phyloP scores from a whole-genome alignment of 78 protist species.

The Monosiga brevicollis region DNA sequence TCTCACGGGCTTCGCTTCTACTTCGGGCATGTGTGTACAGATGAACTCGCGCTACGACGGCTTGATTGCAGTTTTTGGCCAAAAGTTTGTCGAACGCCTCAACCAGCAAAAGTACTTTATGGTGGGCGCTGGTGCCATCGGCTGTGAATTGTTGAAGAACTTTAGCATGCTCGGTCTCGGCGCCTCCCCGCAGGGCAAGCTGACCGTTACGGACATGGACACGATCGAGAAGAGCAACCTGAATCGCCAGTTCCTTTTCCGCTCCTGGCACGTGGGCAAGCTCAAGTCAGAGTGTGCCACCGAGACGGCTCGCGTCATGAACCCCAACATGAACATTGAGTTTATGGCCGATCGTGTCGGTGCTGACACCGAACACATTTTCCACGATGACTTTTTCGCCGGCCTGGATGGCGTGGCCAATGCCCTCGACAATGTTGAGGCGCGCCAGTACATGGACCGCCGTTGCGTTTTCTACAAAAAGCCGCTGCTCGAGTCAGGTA shows the following conservation, averaged over 20 bases:
- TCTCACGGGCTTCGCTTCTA: no score
- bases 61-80: slow-evolving; percentile 81
- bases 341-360: slow-evolving; percentile 66
- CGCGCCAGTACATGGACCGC: slow-evolving; percentile 84
- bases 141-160: slow-evolving; percentile 94
- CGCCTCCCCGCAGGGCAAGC: slow-evolving; percentile 40
- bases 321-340: slow-evolving; percentile 67
- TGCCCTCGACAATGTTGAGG: slow-evolving; percentile 92
- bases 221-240: slow-evolving; percentile 88
- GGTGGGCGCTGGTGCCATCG: slow-evolving; percentile 99
- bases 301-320: slow-evolving; percentile 80
- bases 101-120: slow-evolving; percentile 44
- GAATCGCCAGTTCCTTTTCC: slow-evolving; percentile 93
- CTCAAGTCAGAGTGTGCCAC: slow-evolving; percentile 88
- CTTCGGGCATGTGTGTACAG: background rate
- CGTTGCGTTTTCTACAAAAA: slow-evolving; percentile 73
- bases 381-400: slow-evolving; percentile 78
- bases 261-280: slow-evolving; percentile 64
- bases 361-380: slow-evolving; percentile 78
- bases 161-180: slow-evolving; percentile 87
- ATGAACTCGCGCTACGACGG: slow-evolving; percentile 79
- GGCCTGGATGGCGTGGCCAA: slow-evolving; percentile 71
- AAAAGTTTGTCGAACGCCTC: slow-evolving; percentile 25
- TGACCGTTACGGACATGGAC: slow-evolving; percentile 94
- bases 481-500: slow-evolving; percentile 95